These are phyloP conservation scores for Citrus mangshanensis DNA, from an alignment of 345 rosid species.

Conservation along the genomic window DNA sequence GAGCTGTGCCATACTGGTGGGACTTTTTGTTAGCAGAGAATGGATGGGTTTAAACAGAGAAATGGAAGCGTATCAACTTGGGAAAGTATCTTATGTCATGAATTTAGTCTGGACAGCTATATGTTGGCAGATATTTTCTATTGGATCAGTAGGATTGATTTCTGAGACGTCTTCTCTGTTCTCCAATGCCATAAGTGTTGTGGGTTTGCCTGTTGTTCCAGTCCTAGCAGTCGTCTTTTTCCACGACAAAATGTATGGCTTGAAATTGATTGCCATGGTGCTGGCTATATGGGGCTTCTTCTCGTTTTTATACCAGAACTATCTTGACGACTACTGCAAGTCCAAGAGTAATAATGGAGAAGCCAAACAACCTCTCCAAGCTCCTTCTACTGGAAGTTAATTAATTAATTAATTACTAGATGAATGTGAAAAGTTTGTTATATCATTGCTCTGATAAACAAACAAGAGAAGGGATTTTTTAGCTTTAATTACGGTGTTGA, in stretches of 20 bases:
- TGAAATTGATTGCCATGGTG: conserved; percentile 58
- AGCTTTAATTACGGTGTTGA: too few species aligned
- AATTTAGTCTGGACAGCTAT: conserved; percentile 37
- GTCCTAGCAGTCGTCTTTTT: conserved; percentile 56
- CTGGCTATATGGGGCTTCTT: conserved; percentile 67
- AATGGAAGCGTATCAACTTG: conserved; percentile 45
- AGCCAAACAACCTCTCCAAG: not conserved
- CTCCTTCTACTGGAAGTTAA: not conserved
- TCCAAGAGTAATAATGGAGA: not conserved
- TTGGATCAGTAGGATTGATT: conserved; percentile 53
- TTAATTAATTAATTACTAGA: too few species aligned
- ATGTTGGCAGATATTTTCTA: conserved; percentile 34
- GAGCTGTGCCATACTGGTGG: conserved; percentile 28
- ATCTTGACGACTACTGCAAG: conserved; percentile 19
- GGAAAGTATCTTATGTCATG: conserved; percentile 42
- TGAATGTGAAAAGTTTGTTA: too few species aligned
- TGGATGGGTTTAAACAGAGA: conserved; percentile 40
- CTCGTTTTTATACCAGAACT: conserved; percentile 41
- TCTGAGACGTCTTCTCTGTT: conserved; percentile 60
- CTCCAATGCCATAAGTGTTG: conserved; percentile 48
- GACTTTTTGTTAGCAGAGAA: conserved; percentile 56
- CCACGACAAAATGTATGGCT: conserved; percentile 58
- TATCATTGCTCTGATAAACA: too few species aligned
- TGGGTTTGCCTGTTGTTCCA: conserved; percentile 64
- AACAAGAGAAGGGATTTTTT: too few species aligned